Percentiles rank a stretch among this genome's conserved stretches.
These are phyloP conservation scores for Talaromyces pinophilus DNA, from an alignment of 2,329 filamentous ascomycete genomes.

Conservation along the genomic window DNA sequence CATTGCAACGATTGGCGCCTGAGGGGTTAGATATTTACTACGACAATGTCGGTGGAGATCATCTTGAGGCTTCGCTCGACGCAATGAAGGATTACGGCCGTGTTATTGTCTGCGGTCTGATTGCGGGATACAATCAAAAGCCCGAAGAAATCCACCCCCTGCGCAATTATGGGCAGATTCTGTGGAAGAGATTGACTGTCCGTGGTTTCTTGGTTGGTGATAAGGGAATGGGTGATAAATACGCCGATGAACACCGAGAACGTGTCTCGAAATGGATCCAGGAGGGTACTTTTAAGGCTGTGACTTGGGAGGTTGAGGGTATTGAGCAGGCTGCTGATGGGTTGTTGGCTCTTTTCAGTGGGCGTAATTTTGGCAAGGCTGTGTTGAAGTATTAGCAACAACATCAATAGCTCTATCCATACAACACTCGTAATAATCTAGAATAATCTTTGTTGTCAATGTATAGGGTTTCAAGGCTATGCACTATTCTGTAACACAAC, in stretches of 20 bases:
- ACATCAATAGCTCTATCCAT: neutral
- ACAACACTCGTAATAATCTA: neutral
- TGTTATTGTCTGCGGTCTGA: slow-evolving; percentile 67
- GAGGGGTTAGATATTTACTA: slow-evolving; percentile 82
- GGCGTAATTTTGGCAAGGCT: slow-evolving; percentile 85
- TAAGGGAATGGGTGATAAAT: slow-evolving; percentile 65
- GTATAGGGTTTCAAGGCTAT: neutral
- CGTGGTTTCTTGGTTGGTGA: slow-evolving; percentile 75
- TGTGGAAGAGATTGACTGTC: slow-evolving; percentile 67
- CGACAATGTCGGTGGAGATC: slow-evolving; percentile 77
- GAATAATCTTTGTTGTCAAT: neutral
- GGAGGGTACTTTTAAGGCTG: slow-evolving; percentile 72
- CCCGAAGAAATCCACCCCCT: slow-evolving; percentile 63
- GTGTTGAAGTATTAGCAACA: slow-evolving; percentile 64
- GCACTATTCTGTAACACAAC: too few relatives aligned
- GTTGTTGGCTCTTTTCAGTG: slow-evolving; percentile 71
- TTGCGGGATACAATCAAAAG: slow-evolving; percentile 70
- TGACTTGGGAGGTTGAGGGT: slow-evolving; percentile 68
- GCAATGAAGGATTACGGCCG: slow-evolving; percentile 66
- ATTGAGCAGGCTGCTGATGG: slow-evolving; percentile 77
- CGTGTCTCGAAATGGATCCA: slow-evolving; percentile 74
- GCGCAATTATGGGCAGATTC: slow-evolving; percentile 64
- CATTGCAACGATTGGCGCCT: slow-evolving; percentile 69
- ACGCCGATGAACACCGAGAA: slow-evolving; percentile 71
- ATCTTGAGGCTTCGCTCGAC: slow-evolving; percentile 67